Evolutionary conservation across 169 alveolate genomes (phyloP).

Genomic region (Cryptosporidium muris): DNA sequence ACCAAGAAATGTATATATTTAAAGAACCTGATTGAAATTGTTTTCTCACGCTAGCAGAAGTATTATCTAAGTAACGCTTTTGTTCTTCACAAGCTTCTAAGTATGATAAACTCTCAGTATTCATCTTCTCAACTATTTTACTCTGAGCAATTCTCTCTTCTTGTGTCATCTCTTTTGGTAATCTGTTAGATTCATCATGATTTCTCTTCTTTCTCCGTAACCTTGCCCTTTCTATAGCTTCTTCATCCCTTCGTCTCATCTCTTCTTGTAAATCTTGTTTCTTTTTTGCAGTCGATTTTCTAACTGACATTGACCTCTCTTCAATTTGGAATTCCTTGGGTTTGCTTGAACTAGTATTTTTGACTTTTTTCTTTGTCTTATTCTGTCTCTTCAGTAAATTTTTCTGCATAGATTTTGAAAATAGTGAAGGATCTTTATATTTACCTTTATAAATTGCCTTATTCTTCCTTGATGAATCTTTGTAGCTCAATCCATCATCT

Average conservation of each 20-base stretch:
- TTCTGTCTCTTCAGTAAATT: conserved; percentile 1
- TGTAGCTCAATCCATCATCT: conserved; percentile 3
- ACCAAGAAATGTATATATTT: conserved; percentile 48
- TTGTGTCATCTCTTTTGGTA: conserved; percentile 26
- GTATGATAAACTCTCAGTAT: conserved; percentile 30
- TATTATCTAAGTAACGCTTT: conserved; percentile 41
- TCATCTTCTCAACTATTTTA: conserved; percentile 46
- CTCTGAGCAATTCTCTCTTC: conserved; percentile 54
- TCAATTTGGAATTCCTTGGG: not conserved
- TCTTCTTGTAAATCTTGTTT: conserved; percentile 41
- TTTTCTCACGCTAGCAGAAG: conserved; percentile 58
- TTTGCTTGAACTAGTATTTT: not conserved
- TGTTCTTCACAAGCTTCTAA: conserved; percentile 64
- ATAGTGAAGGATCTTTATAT: conserved; percentile 63
- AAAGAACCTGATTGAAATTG: conserved; percentile 57
- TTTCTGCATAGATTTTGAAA: conserved; percentile 61
- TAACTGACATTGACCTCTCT: conserved; percentile 47
- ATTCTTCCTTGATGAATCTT: not conserved
- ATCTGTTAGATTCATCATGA: not conserved
- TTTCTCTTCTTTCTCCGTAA: not conserved
- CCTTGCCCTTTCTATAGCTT: not conserved
- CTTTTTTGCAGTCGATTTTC: conserved; percentile 41
- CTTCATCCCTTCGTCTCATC: conserved; percentile 42
- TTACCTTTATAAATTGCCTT: conserved; percentile 14
- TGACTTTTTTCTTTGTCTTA: conserved; percentile 28